Evolutionary conservation across 805 yeast genomes (phyloP).

Genomic region (Lipomyces mesembrius): DNA sequence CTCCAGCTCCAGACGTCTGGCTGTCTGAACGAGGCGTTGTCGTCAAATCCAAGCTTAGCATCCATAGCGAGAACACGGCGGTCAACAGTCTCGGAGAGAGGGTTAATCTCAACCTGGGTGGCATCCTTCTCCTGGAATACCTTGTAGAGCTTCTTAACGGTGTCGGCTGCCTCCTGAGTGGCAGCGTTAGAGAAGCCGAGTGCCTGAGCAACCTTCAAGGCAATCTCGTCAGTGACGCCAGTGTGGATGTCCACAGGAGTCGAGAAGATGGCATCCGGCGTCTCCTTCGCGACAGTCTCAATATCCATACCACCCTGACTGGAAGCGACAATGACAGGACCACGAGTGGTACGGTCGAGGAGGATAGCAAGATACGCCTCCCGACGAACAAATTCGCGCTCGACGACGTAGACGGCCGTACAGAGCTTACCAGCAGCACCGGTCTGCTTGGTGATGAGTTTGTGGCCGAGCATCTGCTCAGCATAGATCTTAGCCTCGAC

Average conservation of each 20-base stretch:
- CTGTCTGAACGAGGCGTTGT: constrained; percentile 94
- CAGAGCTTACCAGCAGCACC: constrained; percentile 97
- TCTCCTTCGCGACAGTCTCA: constrained; percentile 93
- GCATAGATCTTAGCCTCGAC: constrained; percentile 88
- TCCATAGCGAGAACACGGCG: constrained; percentile 96
- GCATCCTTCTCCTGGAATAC: constrained; percentile 92
- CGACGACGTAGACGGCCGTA: constrained; percentile 93
- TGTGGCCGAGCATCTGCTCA: constrained; percentile 86
- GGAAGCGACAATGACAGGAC: constrained; percentile 92
- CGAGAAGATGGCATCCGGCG: constrained; percentile 90
- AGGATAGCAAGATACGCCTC: constrained; percentile 95
- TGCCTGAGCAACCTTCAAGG: constrained; percentile 73
- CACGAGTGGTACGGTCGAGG: constrained; percentile 89
- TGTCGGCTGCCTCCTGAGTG: constrained; percentile 81
- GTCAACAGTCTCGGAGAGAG: constrained; percentile 90
- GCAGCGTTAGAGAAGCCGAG: constrained; percentile 83
- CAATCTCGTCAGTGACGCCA: constrained; percentile 81
- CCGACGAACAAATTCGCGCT: constrained; percentile 89
- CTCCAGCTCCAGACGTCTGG: constrained; percentile 94
- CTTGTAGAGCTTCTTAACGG: constrained; percentile 83
- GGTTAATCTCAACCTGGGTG: constrained; percentile 98
- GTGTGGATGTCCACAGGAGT: constrained; percentile 74
- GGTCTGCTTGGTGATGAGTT: constrained; percentile 95
- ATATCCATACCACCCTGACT: constrained; percentile 99
- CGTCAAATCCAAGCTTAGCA: constrained; percentile 98